Evolutionary conservation across 2,329 filamentous ascomycete species (phyloP).

Genomic region (Hypoxylon sp.): DNA sequence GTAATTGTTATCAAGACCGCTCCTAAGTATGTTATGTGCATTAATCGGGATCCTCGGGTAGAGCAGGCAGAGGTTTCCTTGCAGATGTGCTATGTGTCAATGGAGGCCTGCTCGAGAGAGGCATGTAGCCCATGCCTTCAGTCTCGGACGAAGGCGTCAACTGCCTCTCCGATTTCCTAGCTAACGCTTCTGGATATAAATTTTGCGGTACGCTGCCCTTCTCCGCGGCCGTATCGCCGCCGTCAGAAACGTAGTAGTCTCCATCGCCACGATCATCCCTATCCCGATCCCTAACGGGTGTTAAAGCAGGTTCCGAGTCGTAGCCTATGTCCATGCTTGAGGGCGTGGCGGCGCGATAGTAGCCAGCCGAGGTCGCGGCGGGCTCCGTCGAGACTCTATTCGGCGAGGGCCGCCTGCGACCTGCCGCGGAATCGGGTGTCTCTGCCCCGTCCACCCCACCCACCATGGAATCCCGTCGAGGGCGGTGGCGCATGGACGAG

Average conservation of each 20-base stretch:
- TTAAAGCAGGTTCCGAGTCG: conserved; percentile 46
- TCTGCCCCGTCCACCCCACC: conserved; percentile 18
- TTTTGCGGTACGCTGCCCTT: conserved; percentile 3
- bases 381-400: conserved; percentile 40
- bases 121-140: conserved; percentile 22
- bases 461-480: conserved; percentile 11
- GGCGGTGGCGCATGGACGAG: conserved; percentile 5
- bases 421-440: conserved; percentile 5
- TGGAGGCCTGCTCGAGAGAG: conserved; percentile 28
- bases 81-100: conserved; percentile 27
- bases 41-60: conserved; percentile 47
- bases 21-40: conserved; percentile 6
- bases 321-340: conserved; percentile 43
- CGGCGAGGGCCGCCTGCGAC: conserved; percentile 32
- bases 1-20: conserved; percentile 11
- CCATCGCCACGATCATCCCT: conserved; percentile 8
- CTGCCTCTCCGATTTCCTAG: conserved; percentile 42
- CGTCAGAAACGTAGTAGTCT: conserved; percentile 40
- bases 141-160: conserved; percentile 41
- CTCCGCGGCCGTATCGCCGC: conserved; percentile 6
- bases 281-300: conserved; percentile 24
- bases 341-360: conserved; percentile 41
- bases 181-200: conserved; percentile 39
- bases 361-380: conserved; percentile 13
- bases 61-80: conserved; percentile 48